Evolutionary conservation across 768 basidiomycete genomes (phyloP).

Genomic region (Nidularia pulvinata): DNA sequence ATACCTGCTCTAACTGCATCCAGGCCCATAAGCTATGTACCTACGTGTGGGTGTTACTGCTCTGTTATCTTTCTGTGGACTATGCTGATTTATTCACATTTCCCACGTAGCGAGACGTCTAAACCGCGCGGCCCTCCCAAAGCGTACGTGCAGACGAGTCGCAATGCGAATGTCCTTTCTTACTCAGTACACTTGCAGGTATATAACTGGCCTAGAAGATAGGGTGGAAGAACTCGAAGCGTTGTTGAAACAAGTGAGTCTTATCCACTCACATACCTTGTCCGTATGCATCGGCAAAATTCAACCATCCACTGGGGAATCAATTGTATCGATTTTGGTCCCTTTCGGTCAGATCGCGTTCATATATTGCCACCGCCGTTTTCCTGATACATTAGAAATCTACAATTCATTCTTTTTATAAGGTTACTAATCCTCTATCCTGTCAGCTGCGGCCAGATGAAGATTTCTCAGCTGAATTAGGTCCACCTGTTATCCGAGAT

Average conservation of each 20-base stretch:
- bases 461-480: slow-evolving; percentile 64
- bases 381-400: no score
- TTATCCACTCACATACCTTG: not conserved
- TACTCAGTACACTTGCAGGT: slow-evolving; percentile 27
- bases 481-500: slow-evolving; percentile 58
- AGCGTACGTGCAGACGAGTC: slow-evolving; percentile 41
- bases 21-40: slow-evolving; percentile 53
- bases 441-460: slow-evolving; percentile 58
- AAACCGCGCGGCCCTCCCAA: slow-evolving; percentile 70
- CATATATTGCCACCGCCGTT: no score
- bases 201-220: slow-evolving; percentile 60
- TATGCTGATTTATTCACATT: not conserved
- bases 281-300: no score
- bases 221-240: slow-evolving; percentile 55
- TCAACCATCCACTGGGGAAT: no score
- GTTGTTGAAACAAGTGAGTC: slow-evolving; percentile 48
- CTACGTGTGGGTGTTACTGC: slow-evolving; percentile 45
- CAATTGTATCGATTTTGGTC: no score
- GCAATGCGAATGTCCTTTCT: not conserved
- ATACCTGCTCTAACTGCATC: slow-evolving; percentile 58
- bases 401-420: no score
- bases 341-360: no score
- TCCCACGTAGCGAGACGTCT: slow-evolving; percentile 49
- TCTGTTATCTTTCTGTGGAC: not conserved
- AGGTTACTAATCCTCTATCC: no score